phyloP scores from a whole-genome alignment of 2,329 filamentous ascomycete species.

The Pleoardoris graminearum region DNA sequence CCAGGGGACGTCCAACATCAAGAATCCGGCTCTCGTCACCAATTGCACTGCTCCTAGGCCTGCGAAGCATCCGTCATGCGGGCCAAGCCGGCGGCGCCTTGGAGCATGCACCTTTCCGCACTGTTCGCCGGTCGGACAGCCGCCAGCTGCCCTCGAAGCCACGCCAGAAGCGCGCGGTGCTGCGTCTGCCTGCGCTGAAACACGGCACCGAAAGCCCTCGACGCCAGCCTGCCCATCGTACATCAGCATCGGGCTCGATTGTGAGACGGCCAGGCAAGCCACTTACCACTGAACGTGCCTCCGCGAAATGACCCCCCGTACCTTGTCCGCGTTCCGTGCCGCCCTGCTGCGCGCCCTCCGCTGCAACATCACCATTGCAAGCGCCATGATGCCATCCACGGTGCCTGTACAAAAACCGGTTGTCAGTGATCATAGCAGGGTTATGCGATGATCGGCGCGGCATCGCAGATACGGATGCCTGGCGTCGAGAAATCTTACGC shows the following conservation, averaged over 20 bases:
- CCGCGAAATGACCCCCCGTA: slow-evolving; percentile 58
- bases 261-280: slow-evolving; percentile 24
- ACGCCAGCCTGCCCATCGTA: slow-evolving; percentile 61
- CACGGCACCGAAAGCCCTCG: slow-evolving; percentile 70
- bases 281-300: slow-evolving; percentile 65
- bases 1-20: not conserved
- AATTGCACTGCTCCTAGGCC: not conserved
- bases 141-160: slow-evolving; percentile 58
- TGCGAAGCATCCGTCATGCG: slow-evolving; percentile 12
- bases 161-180: slow-evolving; percentile 66
- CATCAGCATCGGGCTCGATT: slow-evolving; percentile 15
- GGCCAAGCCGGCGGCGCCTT: slow-evolving; percentile 26
- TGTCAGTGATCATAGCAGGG: slow-evolving; percentile 21
- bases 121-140: slow-evolving; percentile 29
- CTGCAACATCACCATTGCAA: slow-evolving; percentile 67
- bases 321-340: slow-evolving; percentile 53
- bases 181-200: slow-evolving; percentile 72
- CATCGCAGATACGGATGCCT: slow-evolving; percentile 20
- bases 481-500: slow-evolving; percentile 18
- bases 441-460: slow-evolving; percentile 27
- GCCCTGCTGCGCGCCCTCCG: slow-evolving; percentile 50
- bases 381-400: slow-evolving; percentile 66
- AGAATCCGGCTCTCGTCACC: not conserved
- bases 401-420: slow-evolving; percentile 54
- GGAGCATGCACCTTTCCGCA: slow-evolving; percentile 37